phyloP scores from a whole-genome alignment of 371 early-diverging fungal genomes.

The Mortierella sp. region DNA sequence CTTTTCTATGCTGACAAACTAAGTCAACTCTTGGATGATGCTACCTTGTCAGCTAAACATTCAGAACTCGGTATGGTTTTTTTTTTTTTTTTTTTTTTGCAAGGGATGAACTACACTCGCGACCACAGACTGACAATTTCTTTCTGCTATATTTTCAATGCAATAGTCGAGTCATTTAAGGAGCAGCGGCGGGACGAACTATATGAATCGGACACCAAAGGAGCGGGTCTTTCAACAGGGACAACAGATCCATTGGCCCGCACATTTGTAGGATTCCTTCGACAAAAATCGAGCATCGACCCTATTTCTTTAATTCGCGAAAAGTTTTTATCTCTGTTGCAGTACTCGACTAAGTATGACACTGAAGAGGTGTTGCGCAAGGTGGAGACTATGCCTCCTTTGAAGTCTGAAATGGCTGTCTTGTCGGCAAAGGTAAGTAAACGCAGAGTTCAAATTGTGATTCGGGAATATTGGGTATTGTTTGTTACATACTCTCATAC shows the following conservation, averaged over 20 bases:
- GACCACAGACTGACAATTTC: not conserved
- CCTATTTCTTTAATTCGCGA: constrained; percentile 17
- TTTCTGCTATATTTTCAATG: not conserved
- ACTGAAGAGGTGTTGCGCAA: constrained; percentile 11
- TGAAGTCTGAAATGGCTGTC: constrained; percentile 59
- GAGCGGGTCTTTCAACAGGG: not conserved
- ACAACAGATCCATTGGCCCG: not conserved
- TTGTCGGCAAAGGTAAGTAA: constrained; percentile 60
- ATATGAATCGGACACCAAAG: not conserved
- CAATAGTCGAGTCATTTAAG: constrained; percentile 21
- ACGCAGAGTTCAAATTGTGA: too few relatives aligned
- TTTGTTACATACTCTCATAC: not conserved
- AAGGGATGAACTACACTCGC: too few relatives aligned
- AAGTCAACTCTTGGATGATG: not conserved
- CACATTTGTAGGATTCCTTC: constrained; percentile 26
- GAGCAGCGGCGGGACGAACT: constrained; percentile 15
- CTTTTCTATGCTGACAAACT: constrained; percentile 26
- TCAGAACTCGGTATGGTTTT: constrained; percentile 13
- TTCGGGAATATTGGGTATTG: too few relatives aligned
- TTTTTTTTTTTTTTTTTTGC: too few relatives aligned
- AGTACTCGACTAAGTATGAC: constrained; percentile 15
- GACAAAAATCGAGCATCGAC: constrained; percentile 14
- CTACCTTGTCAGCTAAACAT: constrained; percentile 3
- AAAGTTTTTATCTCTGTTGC: constrained; percentile 27
- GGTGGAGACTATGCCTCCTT: constrained; percentile 9